Base-by-base conservation (phyloP, 371 early-diverging fungal genomes). In the Paraphysoderma sedebokerense region DNA sequence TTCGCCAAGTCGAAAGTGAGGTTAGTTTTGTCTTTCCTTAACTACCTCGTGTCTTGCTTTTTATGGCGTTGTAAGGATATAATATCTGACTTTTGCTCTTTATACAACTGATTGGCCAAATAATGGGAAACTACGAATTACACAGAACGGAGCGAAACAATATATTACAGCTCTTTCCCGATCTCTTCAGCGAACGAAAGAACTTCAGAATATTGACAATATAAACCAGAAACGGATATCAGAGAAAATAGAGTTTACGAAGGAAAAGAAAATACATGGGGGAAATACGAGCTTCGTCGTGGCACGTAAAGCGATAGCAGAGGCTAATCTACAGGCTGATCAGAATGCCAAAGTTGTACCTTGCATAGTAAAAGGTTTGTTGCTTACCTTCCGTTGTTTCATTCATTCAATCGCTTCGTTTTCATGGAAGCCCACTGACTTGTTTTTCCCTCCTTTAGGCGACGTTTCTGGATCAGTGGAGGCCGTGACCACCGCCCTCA, bases 401-500 rank as follows among this genome's bases (percentile, higher is more conserved):
- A 59, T 3, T 33, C 9, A 22, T 29, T 5, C 38, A 31, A 44
- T 28, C 47, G 20, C 40, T 38, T 50, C 6, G 9, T 36, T 26
- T n/a, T n/a, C n/a, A n/a, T n/a, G n/a, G n/a, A n/a, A n/a, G n/a
- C 12, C 7, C 27, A 13, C 54, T 3, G 37, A 58, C 13, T 26
- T 15, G 13, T 57, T 51, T 50, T n/a, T 47, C 44, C 29, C 26
- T 32, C 34, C 26, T 54, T 26, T 11, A 75, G 87, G 82, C 44
- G 97, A 96, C 60, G 96, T 96, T 3, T 82, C 83, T 44, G 97
- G 97, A 22, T 87, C 95, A 2, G 72, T 87, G 8, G 97, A 95
- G 58, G 93, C 97, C 0, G 71, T 96, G 5, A 68, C 73, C 1
- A 79, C 80, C 44, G 76, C 81, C n/a, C 59, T 96, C 13, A 52